Conservation (phyloP, 345 rosid genomes). For the Acer saccharum region DNA sequence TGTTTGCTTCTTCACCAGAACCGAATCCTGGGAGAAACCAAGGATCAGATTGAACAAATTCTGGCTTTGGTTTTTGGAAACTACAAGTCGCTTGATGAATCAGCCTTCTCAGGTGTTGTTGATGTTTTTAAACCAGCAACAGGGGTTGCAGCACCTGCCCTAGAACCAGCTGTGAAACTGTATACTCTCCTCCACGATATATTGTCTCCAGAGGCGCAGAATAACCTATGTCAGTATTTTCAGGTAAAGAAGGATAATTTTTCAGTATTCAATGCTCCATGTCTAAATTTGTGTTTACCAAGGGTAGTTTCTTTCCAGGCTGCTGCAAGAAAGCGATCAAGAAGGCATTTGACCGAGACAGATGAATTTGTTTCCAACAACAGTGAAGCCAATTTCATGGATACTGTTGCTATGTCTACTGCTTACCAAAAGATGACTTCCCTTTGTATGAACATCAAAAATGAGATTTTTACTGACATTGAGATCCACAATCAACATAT, state of each 20-base stretch:
- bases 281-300: conserved; percentile 3
- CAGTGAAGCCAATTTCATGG: conserved; percentile 59
- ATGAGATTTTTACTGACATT: conserved; percentile 83
- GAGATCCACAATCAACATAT: conserved; percentile 90
- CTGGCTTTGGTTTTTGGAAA: conserved; percentile 85
- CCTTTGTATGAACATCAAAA: conserved; percentile 73
- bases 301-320: conserved; percentile 43
- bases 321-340: conserved; percentile 89
- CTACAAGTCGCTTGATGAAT: conserved; percentile 93
- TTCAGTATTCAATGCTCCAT: background rate
- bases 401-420: conserved; percentile 66
- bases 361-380: conserved; percentile 79
- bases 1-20: conserved; percentile 58
- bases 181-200: conserved; percentile 90
- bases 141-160: conserved; percentile 83
- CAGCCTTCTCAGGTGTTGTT: conserved; percentile 68
- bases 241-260: conserved; percentile 55
- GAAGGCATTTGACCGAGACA: conserved; percentile 82
- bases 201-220: conserved; percentile 92
- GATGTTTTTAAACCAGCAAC: conserved; percentile 78
- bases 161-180: conserved; percentile 88
- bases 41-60: conserved; percentile 96
- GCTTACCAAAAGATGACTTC: conserved; percentile 91
- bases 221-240: conserved; percentile 78
- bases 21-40: conserved; percentile 85